A percentile compares a stretch with the other conserved stretches of the same genome.
Conservation (phyloP, 2,329 filamentous ascomycete genomes). For the Fusarium duplospermum region DNA sequence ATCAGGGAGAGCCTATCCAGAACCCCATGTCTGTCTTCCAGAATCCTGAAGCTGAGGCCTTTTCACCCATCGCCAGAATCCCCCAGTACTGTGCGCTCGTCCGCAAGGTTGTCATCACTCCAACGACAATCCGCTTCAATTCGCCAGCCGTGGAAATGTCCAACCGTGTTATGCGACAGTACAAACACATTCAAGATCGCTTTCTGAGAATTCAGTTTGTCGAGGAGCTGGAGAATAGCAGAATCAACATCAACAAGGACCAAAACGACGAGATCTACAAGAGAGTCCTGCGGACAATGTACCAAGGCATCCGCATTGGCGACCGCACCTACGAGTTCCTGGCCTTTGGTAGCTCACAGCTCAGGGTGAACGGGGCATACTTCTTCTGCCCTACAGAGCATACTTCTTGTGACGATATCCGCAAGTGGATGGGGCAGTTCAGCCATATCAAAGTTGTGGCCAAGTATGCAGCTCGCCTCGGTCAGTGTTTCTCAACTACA, state of each 20-base stretch:
- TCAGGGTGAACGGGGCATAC: constrained; percentile 90
- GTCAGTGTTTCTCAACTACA: constrained; percentile 97
- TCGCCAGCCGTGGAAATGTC: constrained; percentile 86
- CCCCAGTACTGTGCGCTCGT: constrained; percentile 81
- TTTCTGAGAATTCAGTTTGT: constrained; percentile 92
- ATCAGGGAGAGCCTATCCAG: constrained; percentile 70
- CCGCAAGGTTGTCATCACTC: constrained; percentile 83
- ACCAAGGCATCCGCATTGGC: constrained; percentile 84
- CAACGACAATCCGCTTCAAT: constrained; percentile 82
- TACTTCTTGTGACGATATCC: constrained; percentile 79
- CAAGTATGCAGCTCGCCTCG: constrained; percentile 88
- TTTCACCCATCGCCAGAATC: constrained; percentile 62
- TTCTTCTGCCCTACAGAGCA: constrained; percentile 83
- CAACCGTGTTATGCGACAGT: constrained; percentile 85
- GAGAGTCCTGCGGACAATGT: constrained; percentile 77
- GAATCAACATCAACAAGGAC: constrained; percentile 63
- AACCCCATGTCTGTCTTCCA: constrained; percentile 80
- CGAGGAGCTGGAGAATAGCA: constrained; percentile 76
- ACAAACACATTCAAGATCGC: constrained; percentile 74
- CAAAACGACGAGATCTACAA: constrained; percentile 78
- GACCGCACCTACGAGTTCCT: constrained; percentile 88
- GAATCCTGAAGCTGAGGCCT: constrained; percentile 60
- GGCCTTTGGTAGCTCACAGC: constrained; percentile 94
- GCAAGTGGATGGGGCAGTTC: constrained; percentile 89
- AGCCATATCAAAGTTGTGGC: constrained; percentile 84